Conservation (phyloP, 164 flowering plant genomes). For the Kingdonia uniflora region DNA sequence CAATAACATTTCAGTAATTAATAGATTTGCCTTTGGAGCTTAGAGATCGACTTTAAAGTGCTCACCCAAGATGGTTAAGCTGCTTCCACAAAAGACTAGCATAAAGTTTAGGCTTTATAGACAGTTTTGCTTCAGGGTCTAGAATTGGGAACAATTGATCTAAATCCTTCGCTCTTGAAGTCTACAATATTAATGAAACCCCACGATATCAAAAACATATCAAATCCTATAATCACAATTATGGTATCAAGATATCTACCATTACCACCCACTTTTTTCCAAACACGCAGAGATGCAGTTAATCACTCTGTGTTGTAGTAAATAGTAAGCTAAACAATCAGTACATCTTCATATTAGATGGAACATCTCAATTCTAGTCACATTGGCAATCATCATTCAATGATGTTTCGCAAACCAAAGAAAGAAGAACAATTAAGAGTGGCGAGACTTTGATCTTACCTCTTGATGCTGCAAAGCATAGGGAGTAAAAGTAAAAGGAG, state of each 20-base stretch:
- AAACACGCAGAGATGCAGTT: no score
- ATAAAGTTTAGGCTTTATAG: slow-evolving; percentile 53
- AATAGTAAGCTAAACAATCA: no score
- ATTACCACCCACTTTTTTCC: no score
- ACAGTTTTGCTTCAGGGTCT: slow-evolving; percentile 54
- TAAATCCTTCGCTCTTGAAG: slow-evolving; percentile 36
- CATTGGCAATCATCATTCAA: no score
- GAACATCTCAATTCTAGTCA: no score
- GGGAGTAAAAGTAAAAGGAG: slow-evolving; percentile 79
- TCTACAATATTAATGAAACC: slow-evolving; percentile 28
- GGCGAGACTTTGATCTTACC: slow-evolving; percentile 22
- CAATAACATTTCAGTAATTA: no score
- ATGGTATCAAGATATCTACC: no score
- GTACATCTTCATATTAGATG: no score
- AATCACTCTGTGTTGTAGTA: no score
- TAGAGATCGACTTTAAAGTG: not conserved
- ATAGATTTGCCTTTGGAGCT: no score
- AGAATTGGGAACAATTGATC: slow-evolving; percentile 66
- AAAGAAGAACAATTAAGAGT: no score
- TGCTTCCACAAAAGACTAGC: slow-evolving; percentile 77
- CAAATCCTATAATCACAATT: not conserved
- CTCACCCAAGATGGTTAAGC: slow-evolving; percentile 87
- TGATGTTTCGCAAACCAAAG: no score
- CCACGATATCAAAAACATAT: not conserved
- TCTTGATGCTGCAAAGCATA: slow-evolving; percentile 41